These are phyloP conservation scores for Coniochaeta sp. DNA, from an alignment of 2,329 filamentous ascomycete genomes.

Conservation along the genomic window DNA sequence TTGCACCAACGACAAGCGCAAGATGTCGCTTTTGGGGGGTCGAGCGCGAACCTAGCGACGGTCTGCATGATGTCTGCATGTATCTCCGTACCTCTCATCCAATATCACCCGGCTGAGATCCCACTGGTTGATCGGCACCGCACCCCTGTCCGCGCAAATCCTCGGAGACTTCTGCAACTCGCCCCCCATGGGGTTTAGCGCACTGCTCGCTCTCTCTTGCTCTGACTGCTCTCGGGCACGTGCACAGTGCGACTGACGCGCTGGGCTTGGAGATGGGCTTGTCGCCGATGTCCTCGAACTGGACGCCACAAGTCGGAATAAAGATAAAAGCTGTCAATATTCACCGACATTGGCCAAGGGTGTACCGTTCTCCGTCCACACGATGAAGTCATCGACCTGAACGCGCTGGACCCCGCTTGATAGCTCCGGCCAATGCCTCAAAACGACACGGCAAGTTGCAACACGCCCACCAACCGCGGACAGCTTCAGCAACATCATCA, in stretches of 20 bases:
- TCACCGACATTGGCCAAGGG: neutral
- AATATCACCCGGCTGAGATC: neutral
- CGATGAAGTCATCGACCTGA: constrained; percentile 8
- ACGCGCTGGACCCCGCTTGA: neutral
- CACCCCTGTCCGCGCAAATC: neutral
- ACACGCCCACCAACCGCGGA: neutral
- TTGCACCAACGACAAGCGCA: neutral
- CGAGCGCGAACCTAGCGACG: neutral
- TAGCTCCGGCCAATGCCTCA: neutral
- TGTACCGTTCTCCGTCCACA: constrained; percentile 4
- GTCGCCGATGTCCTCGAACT: neutral
- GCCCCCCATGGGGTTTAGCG: neutral
- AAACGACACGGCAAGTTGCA: neutral
- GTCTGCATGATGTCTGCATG: neutral
- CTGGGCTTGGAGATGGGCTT: neutral
- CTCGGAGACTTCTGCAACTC: neutral
- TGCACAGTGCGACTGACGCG: neutral
- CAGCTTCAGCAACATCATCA: neutral
- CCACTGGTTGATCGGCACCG: neutral
- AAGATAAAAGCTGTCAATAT: neutral
- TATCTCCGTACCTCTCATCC: neutral
- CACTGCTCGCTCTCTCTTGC: neutral
- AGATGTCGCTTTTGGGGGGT: neutral
- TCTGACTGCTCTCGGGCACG: too few relatives aligned
- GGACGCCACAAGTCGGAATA: neutral